These are phyloP conservation scores for Botrytis elliptica DNA, from an alignment of 2,329 filamentous ascomycete genomes.

Conservation along the genomic window DNA sequence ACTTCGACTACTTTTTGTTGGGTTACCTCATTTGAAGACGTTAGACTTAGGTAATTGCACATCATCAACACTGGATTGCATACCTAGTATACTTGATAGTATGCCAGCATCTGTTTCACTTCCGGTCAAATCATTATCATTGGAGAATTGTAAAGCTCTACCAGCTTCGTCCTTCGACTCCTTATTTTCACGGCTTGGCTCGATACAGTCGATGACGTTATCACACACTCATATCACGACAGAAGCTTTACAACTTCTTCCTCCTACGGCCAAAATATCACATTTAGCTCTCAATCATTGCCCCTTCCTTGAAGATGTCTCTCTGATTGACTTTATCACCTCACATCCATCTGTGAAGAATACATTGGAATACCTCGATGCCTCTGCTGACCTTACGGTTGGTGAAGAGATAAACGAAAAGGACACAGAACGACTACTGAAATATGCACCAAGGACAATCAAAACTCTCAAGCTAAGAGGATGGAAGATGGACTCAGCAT, in stretches of 20 bases:
- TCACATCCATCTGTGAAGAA: conserved; percentile 47
- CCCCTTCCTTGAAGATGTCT: conserved; percentile 62
- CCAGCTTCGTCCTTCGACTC: conserved; percentile 10
- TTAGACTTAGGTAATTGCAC: conserved; percentile 20
- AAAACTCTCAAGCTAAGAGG: conserved; percentile 18
- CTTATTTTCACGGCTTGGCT: conserved; percentile 12
- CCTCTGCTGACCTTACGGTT: not conserved
- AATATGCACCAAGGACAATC: conserved; percentile 7
- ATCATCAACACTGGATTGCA: conserved; percentile 6
- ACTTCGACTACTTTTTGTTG: conserved; percentile 42
- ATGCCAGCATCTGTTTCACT: not conserved
- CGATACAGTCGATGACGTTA: conserved; percentile 41
- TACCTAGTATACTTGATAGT: not conserved
- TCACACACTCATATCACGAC: conserved; percentile 72
- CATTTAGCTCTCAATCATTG: conserved; percentile 76
- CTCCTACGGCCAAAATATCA: conserved; percentile 64
- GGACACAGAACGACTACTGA: conserved; percentile 5
- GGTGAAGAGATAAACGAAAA: conserved; percentile 11
- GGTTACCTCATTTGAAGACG: conserved; percentile 9
- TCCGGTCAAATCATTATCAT: conserved; percentile 17
- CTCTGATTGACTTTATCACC: conserved; percentile 65
- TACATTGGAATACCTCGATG: conserved; percentile 12
- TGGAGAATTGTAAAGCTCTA: conserved; percentile 6
- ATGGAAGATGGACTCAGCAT: conserved; percentile 12
- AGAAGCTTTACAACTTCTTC: conserved; percentile 64